Evolutionary conservation across 75 land plant species (phyloP), one percentile per base, ranked within the genome.

Genomic region (Pseudotsuga menziesii): DNA sequence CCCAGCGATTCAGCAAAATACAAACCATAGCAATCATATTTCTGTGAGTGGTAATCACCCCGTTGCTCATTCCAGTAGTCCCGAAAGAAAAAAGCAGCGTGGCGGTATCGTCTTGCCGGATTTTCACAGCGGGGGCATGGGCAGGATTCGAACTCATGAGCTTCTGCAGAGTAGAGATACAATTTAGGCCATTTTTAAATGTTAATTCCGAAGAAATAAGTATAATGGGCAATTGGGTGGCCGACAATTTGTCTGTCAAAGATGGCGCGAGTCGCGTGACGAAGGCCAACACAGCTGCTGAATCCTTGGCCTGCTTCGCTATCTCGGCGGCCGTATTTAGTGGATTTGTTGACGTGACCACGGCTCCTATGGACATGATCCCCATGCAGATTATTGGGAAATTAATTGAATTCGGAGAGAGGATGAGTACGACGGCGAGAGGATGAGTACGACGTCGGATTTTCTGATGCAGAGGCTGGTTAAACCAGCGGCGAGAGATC

Each of bases 321-420:
- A 96, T 89, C 80, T 96, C 97, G 7, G 26, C 36, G 4, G 90
- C 57, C 14, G 94, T 93, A 89, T 93, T 96, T 82, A 96, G 84
- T 3, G 92, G 99, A 66, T 96, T 96, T 77, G 92, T 89, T 75
- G 97, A 90, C 80, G 93, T 96, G 81, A 92, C 75, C 72, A 94
- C 73, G 83, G 93, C 94, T 56, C 99, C 97, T 67, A 89, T 82
- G 74, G 89, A 88, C 86, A 93, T 83, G 62, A 85, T 91, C 62
- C 92, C 85, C 67, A 94, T 83, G 84, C 82, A 86, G 76, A 90
- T 82, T 62, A 94, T 78, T 63, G 97, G 91, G 79, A 93, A 94
- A 86, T 78, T 76, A 81, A 96, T 79, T 22, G 94, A 91, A 78
- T 96, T 96, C 17, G 99, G 91, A 22, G 93, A 90, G 81, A 93